Evolutionary conservation across 2,329 filamentous ascomycete genomes (phyloP).

Genomic region (Aurifilum marmelostoma): DNA sequence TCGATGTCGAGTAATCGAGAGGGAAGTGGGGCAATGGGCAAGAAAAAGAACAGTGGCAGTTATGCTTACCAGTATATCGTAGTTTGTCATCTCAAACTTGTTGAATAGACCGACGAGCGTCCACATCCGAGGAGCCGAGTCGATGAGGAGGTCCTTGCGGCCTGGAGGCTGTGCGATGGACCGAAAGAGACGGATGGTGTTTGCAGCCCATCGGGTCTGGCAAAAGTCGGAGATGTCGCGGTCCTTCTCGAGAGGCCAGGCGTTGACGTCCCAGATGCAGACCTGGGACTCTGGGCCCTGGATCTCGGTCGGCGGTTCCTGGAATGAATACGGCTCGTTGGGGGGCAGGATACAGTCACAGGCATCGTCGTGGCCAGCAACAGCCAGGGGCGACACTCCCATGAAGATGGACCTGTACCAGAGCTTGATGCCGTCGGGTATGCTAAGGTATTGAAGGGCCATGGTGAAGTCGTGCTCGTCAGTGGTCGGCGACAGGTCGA

Average conservation of each 20-base stretch:
- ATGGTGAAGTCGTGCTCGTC: conserved; percentile 25
- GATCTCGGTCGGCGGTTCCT: conserved; percentile 7
- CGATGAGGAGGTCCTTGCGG: conserved; percentile 56
- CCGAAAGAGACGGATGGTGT: conserved; percentile 65
- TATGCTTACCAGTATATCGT: conserved; percentile 42
- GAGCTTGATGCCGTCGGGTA: conserved; percentile 23
- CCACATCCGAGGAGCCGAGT: conserved; percentile 69
- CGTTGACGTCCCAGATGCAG: conserved; percentile 12
- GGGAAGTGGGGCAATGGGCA: too few relatives aligned
- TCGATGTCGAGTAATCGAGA: background rate
- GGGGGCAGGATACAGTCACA: conserved; percentile 18
- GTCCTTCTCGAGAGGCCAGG: conserved; percentile 34
- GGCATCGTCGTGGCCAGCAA: conserved; percentile 26
- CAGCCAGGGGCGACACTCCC: conserved; percentile 14
- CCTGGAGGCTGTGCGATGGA: conserved; percentile 48
- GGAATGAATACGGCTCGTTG: conserved; percentile 10
- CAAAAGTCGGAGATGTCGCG: conserved; percentile 62
- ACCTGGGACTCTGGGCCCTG: background rate
- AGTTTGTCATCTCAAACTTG: conserved; percentile 54
- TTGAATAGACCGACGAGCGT: conserved; percentile 67
- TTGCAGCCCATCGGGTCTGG: conserved; percentile 62
- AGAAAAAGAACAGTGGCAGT: background rate
- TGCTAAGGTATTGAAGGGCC: conserved; percentile 17
- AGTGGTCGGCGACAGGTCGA: conserved; percentile 25
- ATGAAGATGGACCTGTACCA: conserved; percentile 23